Base-by-base conservation (phyloP, 2,329 filamentous ascomycete genomes). In the Albifimbria verrucaria region DNA sequence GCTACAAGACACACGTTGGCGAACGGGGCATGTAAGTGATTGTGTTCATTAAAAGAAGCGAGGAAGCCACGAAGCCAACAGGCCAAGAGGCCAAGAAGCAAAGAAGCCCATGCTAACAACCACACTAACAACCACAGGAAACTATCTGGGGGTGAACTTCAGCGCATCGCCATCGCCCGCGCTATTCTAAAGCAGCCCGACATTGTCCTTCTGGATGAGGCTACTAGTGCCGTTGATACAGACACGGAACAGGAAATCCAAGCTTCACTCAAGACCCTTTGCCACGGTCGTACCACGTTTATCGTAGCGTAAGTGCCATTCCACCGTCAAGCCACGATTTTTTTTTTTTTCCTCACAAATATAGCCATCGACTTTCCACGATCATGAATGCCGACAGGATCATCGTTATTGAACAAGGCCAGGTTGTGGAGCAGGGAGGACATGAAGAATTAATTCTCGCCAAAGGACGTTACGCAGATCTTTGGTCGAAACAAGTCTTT, bases 191-290 rank as follows among this genome's bases (percentile, higher is more conserved):
- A 90, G 68, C 80, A 82, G 54, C 88, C 89, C 0, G 85, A 89
- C 52, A 85, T 92, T 55, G 83, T 93, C 10, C 78, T 93, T 39
- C 78, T 93, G 1, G 89, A 93, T 58, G 89, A 92, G 68, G 86
- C 89, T 1, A 92, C 90, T 4, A 90, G 87, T 36, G 86, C 89
- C 7, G 85, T 93, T 53, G 85, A 90, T 55, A 86, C 86, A 0
- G 82, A 86, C 28, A 88, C 84, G 2, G 85, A 88, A 66, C 81
- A 83, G 52, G 80, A 83, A 58, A 88, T 88, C 45, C 85, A 88
- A 59, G 73, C 80, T 26, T 85, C 85, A 0, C 77, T 88, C 50
- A 73, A 72, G 53, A 74, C 73, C 48, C 73, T 87, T 7, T 85
- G 82, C 56, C 72, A 79, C 54, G 81, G 79, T 2, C 81, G 85